Percentiles rank a stretch among this genome's conserved stretches.
These are phyloP conservation scores for Brassica rapa DNA, from an alignment of 345 rosid species.

Conservation along the genomic window DNA sequence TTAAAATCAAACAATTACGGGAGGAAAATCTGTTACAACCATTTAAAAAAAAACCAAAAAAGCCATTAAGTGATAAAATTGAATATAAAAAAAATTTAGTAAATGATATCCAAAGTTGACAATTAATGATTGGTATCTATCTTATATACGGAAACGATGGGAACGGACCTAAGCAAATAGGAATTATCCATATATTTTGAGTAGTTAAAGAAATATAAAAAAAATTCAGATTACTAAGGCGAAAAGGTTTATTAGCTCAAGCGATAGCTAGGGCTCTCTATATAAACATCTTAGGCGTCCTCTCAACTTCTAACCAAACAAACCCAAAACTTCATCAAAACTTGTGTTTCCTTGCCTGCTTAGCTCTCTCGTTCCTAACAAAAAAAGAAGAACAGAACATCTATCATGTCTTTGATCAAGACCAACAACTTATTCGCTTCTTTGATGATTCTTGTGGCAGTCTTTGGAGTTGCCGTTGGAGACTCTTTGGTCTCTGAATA, in stretches of 20 bases:
- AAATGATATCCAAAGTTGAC: no score
- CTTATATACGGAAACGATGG: no score
- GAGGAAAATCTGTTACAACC: background rate
- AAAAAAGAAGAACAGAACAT: background rate
- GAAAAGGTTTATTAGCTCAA: background rate
- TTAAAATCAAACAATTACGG: background rate
- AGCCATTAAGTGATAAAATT: background rate
- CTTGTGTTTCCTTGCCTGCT: background rate
- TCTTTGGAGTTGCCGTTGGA: background rate
- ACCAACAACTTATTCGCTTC: background rate
- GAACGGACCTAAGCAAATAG: background rate
- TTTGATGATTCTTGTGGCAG: background rate
- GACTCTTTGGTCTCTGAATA: conserved; percentile 17
- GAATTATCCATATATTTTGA: background rate
- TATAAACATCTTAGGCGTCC: background rate
- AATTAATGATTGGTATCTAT: no score
- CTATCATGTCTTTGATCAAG: conserved; percentile 9
- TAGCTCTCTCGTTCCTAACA: background rate
- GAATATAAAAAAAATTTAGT: background rate
- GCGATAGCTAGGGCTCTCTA: background rate
- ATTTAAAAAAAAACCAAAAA: background rate
- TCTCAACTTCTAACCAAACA: background rate
- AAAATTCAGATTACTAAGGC: background rate
- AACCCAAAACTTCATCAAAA: background rate
- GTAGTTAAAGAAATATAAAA: no score